Evolutionary conservation across 495 filamentous ascomycete genomes (phyloP).

Genomic region (Copromyces sp.): DNA sequence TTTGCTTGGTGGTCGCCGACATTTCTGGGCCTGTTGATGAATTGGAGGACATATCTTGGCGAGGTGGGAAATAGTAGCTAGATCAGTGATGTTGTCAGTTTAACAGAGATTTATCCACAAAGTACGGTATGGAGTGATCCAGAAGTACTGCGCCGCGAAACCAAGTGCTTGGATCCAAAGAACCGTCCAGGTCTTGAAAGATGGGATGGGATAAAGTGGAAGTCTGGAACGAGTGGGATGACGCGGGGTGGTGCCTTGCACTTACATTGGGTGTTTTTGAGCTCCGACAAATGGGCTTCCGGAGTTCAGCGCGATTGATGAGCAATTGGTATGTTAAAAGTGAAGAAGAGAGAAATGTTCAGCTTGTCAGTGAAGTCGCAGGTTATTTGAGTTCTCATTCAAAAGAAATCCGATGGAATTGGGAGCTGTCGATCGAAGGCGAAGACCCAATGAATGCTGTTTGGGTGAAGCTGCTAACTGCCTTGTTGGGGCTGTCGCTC

Average conservation of each 20-base stretch:
- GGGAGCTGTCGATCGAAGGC: neutral
- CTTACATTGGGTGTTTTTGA: neutral
- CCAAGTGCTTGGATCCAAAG: neutral
- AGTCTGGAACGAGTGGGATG: neutral
- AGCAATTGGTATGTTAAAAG: neutral
- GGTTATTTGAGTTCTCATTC: neutral
- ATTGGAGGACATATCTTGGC: neutral
- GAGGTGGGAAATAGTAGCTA: neutral
- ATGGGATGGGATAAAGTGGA: neutral
- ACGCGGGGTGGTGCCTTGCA: neutral
- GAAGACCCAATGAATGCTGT: neutral
- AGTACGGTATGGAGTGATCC: neutral
- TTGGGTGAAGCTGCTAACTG: neutral
- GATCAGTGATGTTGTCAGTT: neutral
- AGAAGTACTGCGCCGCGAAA: neutral
- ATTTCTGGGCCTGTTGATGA: conserved; percentile 21
- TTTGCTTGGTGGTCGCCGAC: conserved; percentile 44
- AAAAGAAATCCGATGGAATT: neutral
- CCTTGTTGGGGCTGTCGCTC: neutral
- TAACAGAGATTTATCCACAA: neutral
- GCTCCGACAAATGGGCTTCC: neutral
- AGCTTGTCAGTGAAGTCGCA: neutral
- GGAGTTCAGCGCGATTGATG: neutral
- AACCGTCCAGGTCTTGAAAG: neutral
- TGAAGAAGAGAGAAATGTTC: neutral